Base-by-base conservation (phyloP, 2,329 filamentous ascomycete genomes). In the Phialemoniopsis sp. region DNA sequence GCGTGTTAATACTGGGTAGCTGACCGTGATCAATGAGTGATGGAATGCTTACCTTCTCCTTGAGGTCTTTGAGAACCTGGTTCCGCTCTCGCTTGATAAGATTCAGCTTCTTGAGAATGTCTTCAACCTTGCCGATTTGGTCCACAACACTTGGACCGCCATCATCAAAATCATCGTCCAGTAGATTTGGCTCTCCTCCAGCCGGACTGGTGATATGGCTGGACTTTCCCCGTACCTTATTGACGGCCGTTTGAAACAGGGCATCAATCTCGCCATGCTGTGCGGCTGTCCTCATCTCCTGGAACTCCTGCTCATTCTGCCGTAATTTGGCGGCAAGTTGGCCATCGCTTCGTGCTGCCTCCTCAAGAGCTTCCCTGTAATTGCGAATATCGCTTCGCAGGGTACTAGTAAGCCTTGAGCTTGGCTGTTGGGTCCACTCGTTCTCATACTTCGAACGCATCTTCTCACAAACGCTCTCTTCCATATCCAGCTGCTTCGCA, bases 391-490 rank as follows among this genome's bases (percentile, higher is more conserved):
- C 93, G 42, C 81, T 84, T 40, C 90, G 79, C 36, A 98, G 67
- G 0, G 91, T 97, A 4, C 87, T 82, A 2, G 91, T 98, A 31
- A 98, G 74, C 41, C 88, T 77, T 26, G 87, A 88, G 58, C 91
- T 97, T 10, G 93, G 93, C 55, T 98, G 93, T 55, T 98, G 93
- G 14, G 89, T 95, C 93, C 93, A 98, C 39, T 97, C 91, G 19
- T 75, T 77, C 40, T 91, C 90, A 58, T 97, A 97, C 60, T 98
- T 98, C 12, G 89, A 94, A 34, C 93, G 80, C 93, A 98, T 98
- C 71, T 97, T 98, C 62, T 98, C 93, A 59, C 93, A 98, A 1
- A 97, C 88, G 40, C 88, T 94, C 65, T 97, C 94, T 61, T 98
- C 93, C 81, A 93, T 89, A 50, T 98, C 93, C 32, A 98, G 67